Evolutionary conservation across 768 basidiomycete genomes (phyloP), one percentile per base, ranked within the genome.

Genomic region (Auricularia sp.): DNA sequence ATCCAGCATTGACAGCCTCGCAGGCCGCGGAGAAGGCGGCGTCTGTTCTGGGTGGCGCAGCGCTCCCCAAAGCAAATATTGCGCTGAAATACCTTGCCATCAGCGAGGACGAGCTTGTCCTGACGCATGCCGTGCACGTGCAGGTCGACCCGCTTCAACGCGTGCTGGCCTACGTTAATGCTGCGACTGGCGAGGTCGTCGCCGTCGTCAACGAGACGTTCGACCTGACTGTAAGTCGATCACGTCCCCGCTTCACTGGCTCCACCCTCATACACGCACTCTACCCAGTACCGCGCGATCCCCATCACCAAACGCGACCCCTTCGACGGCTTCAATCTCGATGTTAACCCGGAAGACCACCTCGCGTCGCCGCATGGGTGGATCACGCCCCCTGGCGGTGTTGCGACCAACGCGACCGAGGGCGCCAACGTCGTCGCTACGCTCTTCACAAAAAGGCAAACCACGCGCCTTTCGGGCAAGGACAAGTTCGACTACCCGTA

Each of bases 121-220:
- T 83, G 6, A 73, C 77, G 2, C 77, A 81, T 68, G 71, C 74
- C 60, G 68, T 80, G 36, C 78, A 79, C 68, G 74, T 81, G 63
- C 73, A 78, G 70, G 78, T 80, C 70, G 68, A 74, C 56, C 60
- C 70, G 72, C 64, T 65, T 72, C 23, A 72, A 80, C 44, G 75
- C 79, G 7, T 86, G 81, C 81, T 80, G 77, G 84, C 82, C 0
- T 83, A 82, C 65, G 78, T 86, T 47, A 84, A 86, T 66, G 84
- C 82, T 5, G 80, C 81, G 65, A 74, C 78, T n/a, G 81, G 81
- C n/a, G 79, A 81, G 36, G 69, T 86, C 42, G 70, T 83, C 29
- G 76, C 78, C 16, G 76, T 82, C 21, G 79, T 79, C 42, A 82
- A 86, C 69, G 84, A 83, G 71, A 82, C 80, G 39, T 70, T 77